These are phyloP conservation scores for Arctostaphylos glauca DNA, from an alignment of 148 eudicot genomes.

Conservation along the genomic window DNA sequence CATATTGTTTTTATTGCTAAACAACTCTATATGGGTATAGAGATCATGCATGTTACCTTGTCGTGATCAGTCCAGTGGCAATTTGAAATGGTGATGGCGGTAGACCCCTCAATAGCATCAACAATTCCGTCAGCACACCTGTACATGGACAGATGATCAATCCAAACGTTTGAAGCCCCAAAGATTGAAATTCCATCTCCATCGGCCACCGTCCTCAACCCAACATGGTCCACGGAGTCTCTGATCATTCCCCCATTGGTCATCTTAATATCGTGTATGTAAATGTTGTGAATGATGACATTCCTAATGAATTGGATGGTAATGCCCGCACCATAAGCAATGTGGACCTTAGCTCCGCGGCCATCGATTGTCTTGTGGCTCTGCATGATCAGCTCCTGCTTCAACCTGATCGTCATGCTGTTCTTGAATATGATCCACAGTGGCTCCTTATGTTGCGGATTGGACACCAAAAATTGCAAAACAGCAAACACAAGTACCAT, in stretches of 20 bases:
- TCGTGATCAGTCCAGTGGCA: slow-evolving; percentile 42
- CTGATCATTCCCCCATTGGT: slow-evolving; percentile 36
- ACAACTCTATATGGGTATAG: background rate
- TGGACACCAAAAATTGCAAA: too few relatives aligned
- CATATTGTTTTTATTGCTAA: background rate
- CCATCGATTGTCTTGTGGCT: slow-evolving; percentile 57
- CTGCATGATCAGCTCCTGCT: slow-evolving; percentile 47
- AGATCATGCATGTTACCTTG: slow-evolving; percentile 16
- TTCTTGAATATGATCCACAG: slow-evolving; percentile 50
- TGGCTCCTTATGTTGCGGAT: slow-evolving; percentile 30
- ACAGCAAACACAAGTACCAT: background rate
- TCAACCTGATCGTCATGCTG: slow-evolving; percentile 53
- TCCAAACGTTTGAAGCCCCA: slow-evolving; percentile 41
- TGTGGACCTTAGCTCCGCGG: slow-evolving; percentile 47
- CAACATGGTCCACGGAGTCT: slow-evolving; percentile 38
- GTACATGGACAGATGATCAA: slow-evolving; percentile 41
- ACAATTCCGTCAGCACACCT: slow-evolving; percentile 45
- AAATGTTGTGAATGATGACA: slow-evolving; percentile 54
- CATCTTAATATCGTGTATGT: slow-evolving; percentile 42
- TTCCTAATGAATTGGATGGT: slow-evolving; percentile 52
- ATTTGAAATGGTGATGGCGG: slow-evolving; percentile 45
- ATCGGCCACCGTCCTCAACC: slow-evolving; percentile 33
- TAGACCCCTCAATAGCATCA: slow-evolving; percentile 48
- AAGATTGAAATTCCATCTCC: slow-evolving; percentile 51
- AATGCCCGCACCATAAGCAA: slow-evolving; percentile 59